These are phyloP conservation scores for Microcos paniculata DNA, from an alignment of 345 rosid species.

Conservation along the genomic window DNA sequence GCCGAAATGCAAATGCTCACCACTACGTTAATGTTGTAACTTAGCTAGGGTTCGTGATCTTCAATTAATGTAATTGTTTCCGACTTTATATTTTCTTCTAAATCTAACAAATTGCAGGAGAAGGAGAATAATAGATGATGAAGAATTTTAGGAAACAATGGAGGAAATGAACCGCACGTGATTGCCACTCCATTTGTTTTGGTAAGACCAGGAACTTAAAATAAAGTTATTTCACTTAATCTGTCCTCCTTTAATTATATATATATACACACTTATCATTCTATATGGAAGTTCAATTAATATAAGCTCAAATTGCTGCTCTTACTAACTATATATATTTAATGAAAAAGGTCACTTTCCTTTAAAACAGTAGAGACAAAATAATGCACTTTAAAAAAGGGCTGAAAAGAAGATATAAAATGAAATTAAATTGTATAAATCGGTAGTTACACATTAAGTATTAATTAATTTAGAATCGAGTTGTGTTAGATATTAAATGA, in stretches of 20 bases:
- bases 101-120: no score
- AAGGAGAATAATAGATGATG: neutral
- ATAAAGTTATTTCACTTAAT: neutral
- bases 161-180: neutral
- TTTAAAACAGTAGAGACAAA: neutral
- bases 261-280: neutral
- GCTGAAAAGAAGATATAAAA: neutral
- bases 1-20: neutral
- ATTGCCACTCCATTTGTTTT: neutral
- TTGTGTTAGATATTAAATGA: no score
- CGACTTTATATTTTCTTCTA: neutral
- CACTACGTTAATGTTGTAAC: neutral
- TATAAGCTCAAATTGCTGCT: neutral
- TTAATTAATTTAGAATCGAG: no score
- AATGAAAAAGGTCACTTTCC: neutral
- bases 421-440: neutral
- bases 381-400: neutral
- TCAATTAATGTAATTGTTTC: no score
- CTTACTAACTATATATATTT: neutral
- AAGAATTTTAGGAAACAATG: no score
- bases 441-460: no score
- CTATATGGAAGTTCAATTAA: neutral
- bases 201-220: neutral
- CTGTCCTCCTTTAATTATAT: neutral
- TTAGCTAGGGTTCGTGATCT: neutral